phyloP scores from a whole-genome alignment of 495 filamentous ascomycete genomes.

The Talaromyces thailandensis region DNA sequence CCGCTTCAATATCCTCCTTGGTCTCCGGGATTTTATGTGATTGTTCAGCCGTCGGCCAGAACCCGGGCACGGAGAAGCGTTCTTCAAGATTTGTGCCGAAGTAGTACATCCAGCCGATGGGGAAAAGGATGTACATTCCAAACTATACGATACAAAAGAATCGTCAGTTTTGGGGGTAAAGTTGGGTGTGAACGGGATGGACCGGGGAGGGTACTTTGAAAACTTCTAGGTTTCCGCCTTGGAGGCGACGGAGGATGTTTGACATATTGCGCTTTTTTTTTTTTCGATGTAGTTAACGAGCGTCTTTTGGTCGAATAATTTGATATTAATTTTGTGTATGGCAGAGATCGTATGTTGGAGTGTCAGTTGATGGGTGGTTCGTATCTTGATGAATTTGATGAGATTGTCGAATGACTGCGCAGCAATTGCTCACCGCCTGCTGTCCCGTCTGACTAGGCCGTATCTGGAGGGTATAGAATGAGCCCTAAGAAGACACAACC shows the following conservation, averaged over 20 bases:
- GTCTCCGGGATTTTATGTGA: slow-evolving; percentile 86
- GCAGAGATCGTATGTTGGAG: neutral
- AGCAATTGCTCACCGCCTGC: neutral
- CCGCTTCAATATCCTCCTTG: slow-evolving; percentile 72
- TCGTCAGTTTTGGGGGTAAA: neutral
- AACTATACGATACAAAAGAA: slow-evolving; percentile 48
- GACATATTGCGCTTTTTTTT: slow-evolving; percentile 23
- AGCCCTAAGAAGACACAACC: neutral
- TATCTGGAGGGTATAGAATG: neutral
- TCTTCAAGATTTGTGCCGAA: slow-evolving; percentile 97
- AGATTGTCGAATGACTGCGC: neutral
- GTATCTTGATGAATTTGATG: neutral
- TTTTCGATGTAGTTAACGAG: neutral
- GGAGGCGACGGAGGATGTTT: slow-evolving; percentile 32
- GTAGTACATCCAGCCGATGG: slow-evolving; percentile 99
- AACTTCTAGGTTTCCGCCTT: slow-evolving; percentile 88
- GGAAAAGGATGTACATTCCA: slow-evolving; percentile 97
- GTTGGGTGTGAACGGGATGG: too few relatives aligned
- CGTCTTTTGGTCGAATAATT: neutral
- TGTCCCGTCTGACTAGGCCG: neutral
- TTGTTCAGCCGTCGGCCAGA: slow-evolving; percentile 85
- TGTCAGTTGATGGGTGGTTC: neutral
- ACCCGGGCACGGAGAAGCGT: slow-evolving; percentile 77
- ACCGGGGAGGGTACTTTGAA: slow-evolving; percentile 69
- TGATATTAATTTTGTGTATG: neutral